Evolutionary conservation across 495 filamentous ascomycete genomes (phyloP).

Genomic region (Cryomyces minteri): DNA sequence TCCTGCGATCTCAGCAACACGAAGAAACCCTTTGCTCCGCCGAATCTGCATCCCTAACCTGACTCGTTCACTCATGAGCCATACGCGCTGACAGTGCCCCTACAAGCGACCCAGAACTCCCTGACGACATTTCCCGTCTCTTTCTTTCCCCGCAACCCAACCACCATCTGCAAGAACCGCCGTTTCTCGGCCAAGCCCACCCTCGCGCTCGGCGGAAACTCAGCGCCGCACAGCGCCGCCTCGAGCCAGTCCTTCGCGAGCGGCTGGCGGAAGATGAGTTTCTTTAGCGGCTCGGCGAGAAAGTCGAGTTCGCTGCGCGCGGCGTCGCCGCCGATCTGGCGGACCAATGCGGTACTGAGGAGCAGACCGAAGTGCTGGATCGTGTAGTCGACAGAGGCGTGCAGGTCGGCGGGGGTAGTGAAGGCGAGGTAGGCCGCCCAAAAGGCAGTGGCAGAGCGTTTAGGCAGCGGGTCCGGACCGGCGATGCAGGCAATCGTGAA

Average conservation of each 20-base stretch:
- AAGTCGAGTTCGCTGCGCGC: conserved; percentile 60
- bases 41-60: too few relatives aligned
- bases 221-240: conserved; percentile 29
- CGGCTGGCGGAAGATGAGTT: conserved; percentile 47
- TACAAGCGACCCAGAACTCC: conserved; percentile 52
- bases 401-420: conserved; percentile 1
- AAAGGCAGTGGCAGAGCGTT: conserved; percentile 59
- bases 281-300: conserved; percentile 60
- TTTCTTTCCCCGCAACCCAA: conserved; percentile 39
- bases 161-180: conserved; percentile 38
- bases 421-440: conserved; percentile 28
- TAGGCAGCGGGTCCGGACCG: conserved; percentile 60
- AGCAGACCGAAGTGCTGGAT: neutral
- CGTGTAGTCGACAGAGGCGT: neutral
- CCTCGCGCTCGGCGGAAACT: conserved; percentile 43
- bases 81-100: conserved; percentile 27
- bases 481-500: conserved; percentile 58
- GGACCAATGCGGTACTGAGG: conserved; percentile 26
- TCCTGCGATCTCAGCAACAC: too few relatives aligned
- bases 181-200: conserved; percentile 42
- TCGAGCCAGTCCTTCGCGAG: conserved; percentile 42
- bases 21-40: too few relatives aligned
- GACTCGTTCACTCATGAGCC: neutral
- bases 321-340: conserved; percentile 56
- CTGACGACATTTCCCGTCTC: conserved; percentile 41